Evolutionary conservation across 345 rosid genomes (phyloP), one percentile per base, ranked within the genome.

Genomic region (Trapa bicornis): DNA sequence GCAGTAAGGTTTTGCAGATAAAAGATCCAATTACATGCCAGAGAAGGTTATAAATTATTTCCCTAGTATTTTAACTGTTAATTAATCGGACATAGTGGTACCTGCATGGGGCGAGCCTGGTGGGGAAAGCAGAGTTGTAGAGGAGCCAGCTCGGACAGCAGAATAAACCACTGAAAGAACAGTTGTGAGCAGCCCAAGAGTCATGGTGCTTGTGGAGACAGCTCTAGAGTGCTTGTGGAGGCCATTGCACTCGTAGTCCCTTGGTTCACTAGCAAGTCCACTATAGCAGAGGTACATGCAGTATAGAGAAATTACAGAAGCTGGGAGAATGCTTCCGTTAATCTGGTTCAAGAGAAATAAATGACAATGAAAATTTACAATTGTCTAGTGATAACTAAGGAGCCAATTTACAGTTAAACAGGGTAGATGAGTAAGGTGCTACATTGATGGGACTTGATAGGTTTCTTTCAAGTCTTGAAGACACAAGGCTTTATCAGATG

Each of bases 111-210:
- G 97, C 65, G 99, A 95, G 76, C 83, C 84, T 71, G 99, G 96
- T 65, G 93, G 81, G 50, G 96, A 84, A 65, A 91, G 89, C 74
- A 95, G 80, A 37, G 92, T 84, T 0, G 96, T 87, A 56, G 97
- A 95, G 67, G 99, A 95, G 32, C 99, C 99, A 73, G 96, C 99
- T 68, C 99, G 96, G 39, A 95, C 96, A 54, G 99, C 97, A 9
- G 99, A 95, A 69, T 95, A 95, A 36, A 91, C 96, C 17, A 95
- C 99, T 65, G 97, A 95, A 0, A 91, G 84, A 69, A 89, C 87
- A 71, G 99, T 87, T 45, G 97, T 89, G 61, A 91, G 75, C 73
- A 95, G 86, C 16, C 97, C 97, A 60, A 95, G 57, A 37, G 96
- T 83, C 80, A 94, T 85, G 70, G 90, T 83, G 68, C 97, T 89